These are phyloP conservation scores for Leptographium procerum DNA, from an alignment of 2,329 filamentous ascomycete genomes.

Conservation along the genomic window DNA sequence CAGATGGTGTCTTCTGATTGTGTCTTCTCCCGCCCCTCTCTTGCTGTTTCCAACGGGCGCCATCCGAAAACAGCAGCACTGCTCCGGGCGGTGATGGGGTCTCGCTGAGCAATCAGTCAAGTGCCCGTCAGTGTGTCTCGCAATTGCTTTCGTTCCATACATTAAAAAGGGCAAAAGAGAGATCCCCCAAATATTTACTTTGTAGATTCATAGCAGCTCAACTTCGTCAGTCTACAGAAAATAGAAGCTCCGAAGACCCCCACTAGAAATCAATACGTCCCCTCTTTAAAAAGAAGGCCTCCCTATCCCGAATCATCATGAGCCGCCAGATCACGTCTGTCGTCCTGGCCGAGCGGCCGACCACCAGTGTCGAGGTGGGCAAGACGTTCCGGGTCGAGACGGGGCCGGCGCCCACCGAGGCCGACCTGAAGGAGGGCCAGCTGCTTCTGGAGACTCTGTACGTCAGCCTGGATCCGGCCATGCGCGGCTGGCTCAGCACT, in stretches of 20 bases:
- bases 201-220: neutral
- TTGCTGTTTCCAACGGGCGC: neutral
- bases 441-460: slow-evolving; percentile 39
- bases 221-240: neutral
- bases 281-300: too few relatives aligned
- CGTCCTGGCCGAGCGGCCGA: slow-evolving; percentile 53
- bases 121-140: neutral
- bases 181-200: neutral
- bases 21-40: neutral
- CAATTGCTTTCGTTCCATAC: too few relatives aligned
- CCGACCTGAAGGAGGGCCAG: slow-evolving; percentile 38
- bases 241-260: too few relatives aligned
- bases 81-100: neutral
- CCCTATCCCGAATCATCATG: slow-evolving; percentile 4
- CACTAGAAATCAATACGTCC: too few relatives aligned
- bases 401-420: slow-evolving; percentile 36
- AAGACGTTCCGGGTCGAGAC: slow-evolving; percentile 49
- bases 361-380: slow-evolving; percentile 47
- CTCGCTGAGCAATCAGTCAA: too few relatives aligned
- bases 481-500: slow-evolving; percentile 48
- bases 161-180: neutral
- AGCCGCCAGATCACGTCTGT: slow-evolving; percentile 24
- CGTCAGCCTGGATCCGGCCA: slow-evolving; percentile 50
- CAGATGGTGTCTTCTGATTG: neutral
- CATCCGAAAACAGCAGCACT: neutral